Percentiles rank a stretch among this genome's conserved stretches.
These are phyloP conservation scores for Bacidia gigantensis DNA, from an alignment of 495 filamentous ascomycete genomes.

Conservation along the genomic window DNA sequence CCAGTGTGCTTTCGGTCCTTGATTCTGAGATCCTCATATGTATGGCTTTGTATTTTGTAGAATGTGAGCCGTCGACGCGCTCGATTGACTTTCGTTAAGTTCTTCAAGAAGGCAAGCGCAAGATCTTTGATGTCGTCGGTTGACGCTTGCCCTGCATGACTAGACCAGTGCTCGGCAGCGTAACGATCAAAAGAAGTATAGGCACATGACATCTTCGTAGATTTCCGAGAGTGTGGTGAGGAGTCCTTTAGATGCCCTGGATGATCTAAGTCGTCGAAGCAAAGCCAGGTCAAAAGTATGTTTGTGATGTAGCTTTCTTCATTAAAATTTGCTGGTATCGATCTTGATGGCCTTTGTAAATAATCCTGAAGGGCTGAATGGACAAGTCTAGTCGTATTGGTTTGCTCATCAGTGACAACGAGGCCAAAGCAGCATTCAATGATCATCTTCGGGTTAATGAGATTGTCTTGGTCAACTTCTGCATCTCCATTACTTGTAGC, in stretches of 20 bases:
- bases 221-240: no score
- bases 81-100: not conserved
- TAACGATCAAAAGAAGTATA: no score
- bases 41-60: not conserved
- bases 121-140: constrained; percentile 1
- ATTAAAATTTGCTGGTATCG: not conserved
- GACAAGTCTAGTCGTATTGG: constrained; percentile 33
- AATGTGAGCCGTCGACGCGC: not conserved
- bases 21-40: not conserved
- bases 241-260: no score
- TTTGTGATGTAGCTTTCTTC: constrained; percentile 9
- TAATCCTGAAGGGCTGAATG: constrained; percentile 42
- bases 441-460: constrained; percentile 26
- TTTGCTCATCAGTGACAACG: constrained; percentile 33
- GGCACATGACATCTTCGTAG: no score
- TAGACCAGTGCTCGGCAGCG: constrained; percentile 15
- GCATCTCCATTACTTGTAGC: constrained; percentile 21
- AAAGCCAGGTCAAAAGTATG: constrained; percentile 12
- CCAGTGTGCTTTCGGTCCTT: not conserved
- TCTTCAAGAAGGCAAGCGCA: not conserved
- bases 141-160: constrained; percentile 9
- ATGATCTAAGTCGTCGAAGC: constrained; percentile 2
- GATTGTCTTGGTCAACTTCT: constrained; percentile 26
- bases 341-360: constrained; percentile 26
- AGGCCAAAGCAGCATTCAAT: constrained; percentile 37